Evolutionary conservation across 352 stramenopile species (phyloP).

Genomic region (Thalassiosira allenii): DNA sequence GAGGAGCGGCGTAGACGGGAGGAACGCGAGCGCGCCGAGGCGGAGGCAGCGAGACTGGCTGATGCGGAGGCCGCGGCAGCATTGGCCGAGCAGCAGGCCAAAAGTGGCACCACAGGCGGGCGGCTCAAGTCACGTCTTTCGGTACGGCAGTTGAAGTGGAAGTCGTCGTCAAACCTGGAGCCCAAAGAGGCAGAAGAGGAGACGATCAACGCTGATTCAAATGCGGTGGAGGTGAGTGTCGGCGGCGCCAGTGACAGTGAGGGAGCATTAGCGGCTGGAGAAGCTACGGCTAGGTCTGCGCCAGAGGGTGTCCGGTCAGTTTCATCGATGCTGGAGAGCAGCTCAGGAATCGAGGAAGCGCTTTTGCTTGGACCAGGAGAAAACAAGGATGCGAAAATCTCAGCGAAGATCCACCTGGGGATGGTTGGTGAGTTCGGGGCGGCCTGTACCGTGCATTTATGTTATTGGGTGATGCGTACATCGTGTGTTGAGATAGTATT

Average conservation of each 20-base stretch:
- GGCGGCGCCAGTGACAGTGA: not conserved
- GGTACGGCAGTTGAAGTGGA: constrained; percentile 52
- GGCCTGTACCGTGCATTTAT: too few species aligned
- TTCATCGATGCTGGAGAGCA: constrained; percentile 34
- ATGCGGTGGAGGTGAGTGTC: constrained; percentile 51
- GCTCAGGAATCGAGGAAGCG: constrained; percentile 44
- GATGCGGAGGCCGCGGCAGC: constrained; percentile 2
- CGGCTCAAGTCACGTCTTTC: constrained; percentile 48
- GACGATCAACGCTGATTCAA: constrained; percentile 27
- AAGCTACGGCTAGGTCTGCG: too few species aligned
- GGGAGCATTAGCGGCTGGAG: too few species aligned
- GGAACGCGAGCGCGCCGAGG: constrained; percentile 44
- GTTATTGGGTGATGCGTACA: too few species aligned
- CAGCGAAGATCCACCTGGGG: constrained; percentile 67
- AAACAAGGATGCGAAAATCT: constrained; percentile 54
- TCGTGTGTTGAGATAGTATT: too few species aligned
- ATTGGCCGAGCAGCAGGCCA: not conserved
- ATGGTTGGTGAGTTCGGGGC: too few species aligned
- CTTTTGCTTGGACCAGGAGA: constrained; percentile 24
- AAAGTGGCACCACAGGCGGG: not conserved
- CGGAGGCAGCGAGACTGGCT: not conserved
- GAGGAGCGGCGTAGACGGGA: constrained; percentile 48
- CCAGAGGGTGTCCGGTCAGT: too few species aligned
- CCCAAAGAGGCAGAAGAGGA: constrained; percentile 12
- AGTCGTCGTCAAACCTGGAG: constrained; percentile 32